Conservation (phyloP, 805 yeast species). For the Saccharomycopsis lassenensis region DNA sequence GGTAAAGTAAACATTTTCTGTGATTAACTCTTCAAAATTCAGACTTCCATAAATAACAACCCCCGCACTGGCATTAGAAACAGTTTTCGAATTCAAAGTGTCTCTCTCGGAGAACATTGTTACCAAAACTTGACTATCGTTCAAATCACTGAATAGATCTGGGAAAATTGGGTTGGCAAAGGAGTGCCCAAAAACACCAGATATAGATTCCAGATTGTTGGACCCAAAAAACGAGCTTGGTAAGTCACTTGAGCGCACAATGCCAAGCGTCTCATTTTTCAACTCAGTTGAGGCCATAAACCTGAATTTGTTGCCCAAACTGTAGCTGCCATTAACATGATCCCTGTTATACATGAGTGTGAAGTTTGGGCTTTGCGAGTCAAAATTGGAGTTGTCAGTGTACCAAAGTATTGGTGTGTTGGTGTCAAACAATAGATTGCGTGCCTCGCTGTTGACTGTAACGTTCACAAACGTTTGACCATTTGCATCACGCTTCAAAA, state of each 20-base stretch:
- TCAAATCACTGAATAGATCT: too few species aligned
- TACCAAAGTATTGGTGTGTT: conserved; percentile 11
- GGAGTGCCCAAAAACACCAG: conserved; percentile 15
- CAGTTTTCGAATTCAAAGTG: conserved; percentile 1
- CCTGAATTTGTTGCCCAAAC: too few species aligned
- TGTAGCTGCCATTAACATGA: too few species aligned
- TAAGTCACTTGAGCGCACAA: too few species aligned
- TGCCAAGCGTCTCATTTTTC: too few species aligned
- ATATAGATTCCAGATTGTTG: neutral
- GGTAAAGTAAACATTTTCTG: conserved; percentile 10
- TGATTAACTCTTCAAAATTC: conserved; percentile 4
- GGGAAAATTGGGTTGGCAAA: conserved; percentile 11
- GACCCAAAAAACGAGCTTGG: too few species aligned
- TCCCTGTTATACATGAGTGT: too few species aligned
- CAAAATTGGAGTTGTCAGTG: too few species aligned
- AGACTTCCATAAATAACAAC: conserved; percentile 7
- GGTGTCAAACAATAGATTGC: conserved; percentile 6
- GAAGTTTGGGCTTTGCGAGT: too few species aligned
- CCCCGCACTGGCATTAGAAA: neutral
- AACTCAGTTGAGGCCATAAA: too few species aligned
- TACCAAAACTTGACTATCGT: conserved; percentile 2
- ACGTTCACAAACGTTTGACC: conserved; percentile 1
- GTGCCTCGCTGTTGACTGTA: conserved; percentile 1
- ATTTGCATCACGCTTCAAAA: too few species aligned
- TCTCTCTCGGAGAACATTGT: conserved; percentile 3